Conservation (phyloP, 768 basidiomycete species). For the Naganishia kalamii region DNA sequence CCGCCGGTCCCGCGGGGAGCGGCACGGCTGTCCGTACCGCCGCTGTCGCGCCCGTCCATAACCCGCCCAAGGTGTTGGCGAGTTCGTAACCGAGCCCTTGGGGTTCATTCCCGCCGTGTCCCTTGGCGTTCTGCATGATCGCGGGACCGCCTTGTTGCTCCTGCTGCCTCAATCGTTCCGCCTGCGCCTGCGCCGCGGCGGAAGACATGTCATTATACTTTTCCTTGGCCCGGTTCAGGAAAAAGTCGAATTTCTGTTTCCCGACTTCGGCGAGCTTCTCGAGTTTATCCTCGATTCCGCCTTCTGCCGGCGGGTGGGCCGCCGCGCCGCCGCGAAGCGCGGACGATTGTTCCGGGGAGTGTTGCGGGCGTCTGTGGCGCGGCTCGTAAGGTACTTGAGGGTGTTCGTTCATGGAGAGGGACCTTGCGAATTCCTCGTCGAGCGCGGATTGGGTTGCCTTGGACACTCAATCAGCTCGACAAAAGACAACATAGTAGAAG, state of each 20-base stretch:
- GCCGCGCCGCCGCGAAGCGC: constrained; percentile 15
- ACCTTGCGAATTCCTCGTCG: constrained; percentile 45
- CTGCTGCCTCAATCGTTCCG: constrained; percentile 11
- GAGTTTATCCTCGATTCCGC: constrained; percentile 39
- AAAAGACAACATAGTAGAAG: background rate
- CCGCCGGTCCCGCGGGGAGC: background rate
- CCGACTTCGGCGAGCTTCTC: constrained; percentile 41
- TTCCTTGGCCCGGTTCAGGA: constrained; percentile 36
- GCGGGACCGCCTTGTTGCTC: background rate
- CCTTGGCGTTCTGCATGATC: background rate
- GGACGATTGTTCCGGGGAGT: constrained; percentile 9
- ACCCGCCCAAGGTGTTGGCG: constrained; percentile 17
- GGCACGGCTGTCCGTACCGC: constrained; percentile 4
- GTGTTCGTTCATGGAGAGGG: constrained; percentile 34
- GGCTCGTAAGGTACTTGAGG: constrained; percentile 43
- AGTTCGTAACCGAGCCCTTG: constrained; percentile 13
- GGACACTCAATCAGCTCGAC: background rate
- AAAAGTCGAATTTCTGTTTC: constrained; percentile 43
- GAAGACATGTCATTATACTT: constrained; percentile 37
- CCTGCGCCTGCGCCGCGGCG: constrained; percentile 28
- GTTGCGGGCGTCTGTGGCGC: constrained; percentile 29
- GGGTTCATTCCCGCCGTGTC: background rate
- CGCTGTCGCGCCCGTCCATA: constrained; percentile 21
- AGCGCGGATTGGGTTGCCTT: constrained; percentile 40
- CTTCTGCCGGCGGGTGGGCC: background rate